Evolutionary conservation across 164 flowering plant genomes (phyloP), one percentile per base, ranked within the genome.

Genomic region (Chimonanthus salicifolius): DNA sequence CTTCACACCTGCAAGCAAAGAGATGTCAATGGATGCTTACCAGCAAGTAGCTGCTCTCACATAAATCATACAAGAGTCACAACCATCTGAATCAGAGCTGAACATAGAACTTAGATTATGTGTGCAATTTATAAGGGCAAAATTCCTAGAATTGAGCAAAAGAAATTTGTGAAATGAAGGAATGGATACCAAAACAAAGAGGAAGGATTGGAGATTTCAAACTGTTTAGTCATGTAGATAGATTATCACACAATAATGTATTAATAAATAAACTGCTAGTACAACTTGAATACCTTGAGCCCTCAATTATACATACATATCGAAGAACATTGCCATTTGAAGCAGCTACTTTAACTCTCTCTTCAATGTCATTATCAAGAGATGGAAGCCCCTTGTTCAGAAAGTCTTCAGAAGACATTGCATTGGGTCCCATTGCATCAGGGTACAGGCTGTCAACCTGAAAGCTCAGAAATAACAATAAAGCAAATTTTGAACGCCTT

Each of bases 371-470:
- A 51, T 86, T 75, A 78, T 94, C 97, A 67, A 92, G 91, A 73
- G 75, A 68, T 20, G 80, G 77, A 76, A 92, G 83, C 43, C 98
- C 94, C 68, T 74, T 80, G 64, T 69, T 67, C 75, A 92, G 70
- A 70, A 92, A 94, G 2, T 86, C 88, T 74, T 89, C 87, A 46
- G 82, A 68, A 67, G 94, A 75, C 94, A 92, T 91, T 58, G 58
- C 69, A 72, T 71, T 68, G 64, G 97, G 89, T 48, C 87, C 89
- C 97, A 94, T 88, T 74, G 86, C 89, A 72, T 82, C 84, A 71
- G 94, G 94, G 64, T 84, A 92, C 85, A 94, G 87, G 85, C 97
- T 92, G 76, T 94, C 97, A 66, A 94, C 82, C 98, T 94, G 78
- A 49, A 78, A 75, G 54, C 46, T 70, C 11, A 43, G 47, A 72